A percentile compares a stretch with the other conserved stretches of the same genome.
Conservation (phyloP, 805 yeast species). For the Metschnikowia amazonensis region DNA sequence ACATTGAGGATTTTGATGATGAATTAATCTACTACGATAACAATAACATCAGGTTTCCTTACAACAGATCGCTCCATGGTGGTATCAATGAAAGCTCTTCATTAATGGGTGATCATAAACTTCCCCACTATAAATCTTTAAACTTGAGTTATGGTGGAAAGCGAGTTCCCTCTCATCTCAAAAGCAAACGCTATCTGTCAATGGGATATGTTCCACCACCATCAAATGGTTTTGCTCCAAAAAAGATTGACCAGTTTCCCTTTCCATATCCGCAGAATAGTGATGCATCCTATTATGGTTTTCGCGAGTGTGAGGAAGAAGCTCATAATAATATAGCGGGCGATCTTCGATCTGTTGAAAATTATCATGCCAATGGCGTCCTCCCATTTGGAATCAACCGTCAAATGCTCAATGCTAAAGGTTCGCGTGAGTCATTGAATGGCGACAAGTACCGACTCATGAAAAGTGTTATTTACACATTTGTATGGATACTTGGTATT, state of each 20-base stretch:
- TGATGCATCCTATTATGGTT: constrained; percentile 32
- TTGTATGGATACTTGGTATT: constrained; percentile 46
- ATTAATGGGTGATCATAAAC: constrained; percentile 23
- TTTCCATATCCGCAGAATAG: constrained; percentile 32
- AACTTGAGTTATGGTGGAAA: constrained; percentile 31
- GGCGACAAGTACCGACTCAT: constrained; percentile 20
- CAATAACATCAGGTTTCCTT: constrained; percentile 35
- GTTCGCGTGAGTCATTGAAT: constrained; percentile 16
- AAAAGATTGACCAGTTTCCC: constrained; percentile 27
- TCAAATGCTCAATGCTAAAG: constrained; percentile 30
- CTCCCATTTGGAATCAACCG: constrained; percentile 10
- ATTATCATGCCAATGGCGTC: neutral
- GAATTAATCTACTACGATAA: constrained; percentile 47
- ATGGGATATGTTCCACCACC: constrained; percentile 30
- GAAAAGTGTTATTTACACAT: constrained; percentile 40
- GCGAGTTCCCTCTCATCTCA: constrained; percentile 19
- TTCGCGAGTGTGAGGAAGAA: constrained; percentile 40
- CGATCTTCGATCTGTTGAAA: neutral
- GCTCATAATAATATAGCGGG: constrained; percentile 7
- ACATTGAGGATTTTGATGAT: constrained; percentile 52
- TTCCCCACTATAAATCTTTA: constrained; percentile 41
- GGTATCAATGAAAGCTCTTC: constrained; percentile 31
- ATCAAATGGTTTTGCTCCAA: constrained; percentile 6
- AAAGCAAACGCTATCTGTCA: constrained; percentile 35
- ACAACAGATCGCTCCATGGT: constrained; percentile 22